Base-by-base conservation (phyloP, 169 alveolate species). In the Perkinsus olseni region DNA sequence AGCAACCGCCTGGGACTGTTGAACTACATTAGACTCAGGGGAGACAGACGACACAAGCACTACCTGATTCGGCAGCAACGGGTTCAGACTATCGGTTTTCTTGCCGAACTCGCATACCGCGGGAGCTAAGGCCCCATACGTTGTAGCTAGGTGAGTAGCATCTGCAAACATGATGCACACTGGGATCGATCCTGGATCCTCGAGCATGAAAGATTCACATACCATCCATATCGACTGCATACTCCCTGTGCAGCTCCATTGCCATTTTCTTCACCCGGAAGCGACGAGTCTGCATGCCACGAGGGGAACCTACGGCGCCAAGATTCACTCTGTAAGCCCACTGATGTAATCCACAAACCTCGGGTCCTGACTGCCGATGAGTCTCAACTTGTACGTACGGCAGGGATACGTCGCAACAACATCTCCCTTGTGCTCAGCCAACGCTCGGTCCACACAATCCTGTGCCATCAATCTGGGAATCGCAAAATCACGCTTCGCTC, bases 381-480 rank as follows among this genome's bases (percentile, higher is more conserved):
- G 82, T 28, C 82, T 62, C 82, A 62, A 62, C 82, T 62, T 62
- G 31, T 62, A 62, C 37, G 82, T 62, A 3, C 82, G 82, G 82
- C 82, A 62, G 17, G 82, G 82, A 74, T 93, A 93, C 95, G 94
- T 96, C 13, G 91, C 95, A 91, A 94, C 91, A 34, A 95, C 62
- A 50, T 82, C 91, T 45, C 94, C 94, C 51, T 92, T 62, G 91
- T 93, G 94, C 50, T 92, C 92, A 91, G 93, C 45, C 92, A 96
- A 38, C 91, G 93, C 91, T 45, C 93, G 93, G 93, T 96, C 97
- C 0, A 96, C 95, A 17, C 97, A 96, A 37, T 96, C 97, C 97
- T 97, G 98, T 4, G 99, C 99, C 99, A 98, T 98, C 74, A 94
- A 94, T 94, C 99, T 96, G 94, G 96, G 97, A 37, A 97, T 21